Base-by-base conservation (phyloP, 768 basidiomycete genomes). In the Leccinum subgranulosum region DNA sequence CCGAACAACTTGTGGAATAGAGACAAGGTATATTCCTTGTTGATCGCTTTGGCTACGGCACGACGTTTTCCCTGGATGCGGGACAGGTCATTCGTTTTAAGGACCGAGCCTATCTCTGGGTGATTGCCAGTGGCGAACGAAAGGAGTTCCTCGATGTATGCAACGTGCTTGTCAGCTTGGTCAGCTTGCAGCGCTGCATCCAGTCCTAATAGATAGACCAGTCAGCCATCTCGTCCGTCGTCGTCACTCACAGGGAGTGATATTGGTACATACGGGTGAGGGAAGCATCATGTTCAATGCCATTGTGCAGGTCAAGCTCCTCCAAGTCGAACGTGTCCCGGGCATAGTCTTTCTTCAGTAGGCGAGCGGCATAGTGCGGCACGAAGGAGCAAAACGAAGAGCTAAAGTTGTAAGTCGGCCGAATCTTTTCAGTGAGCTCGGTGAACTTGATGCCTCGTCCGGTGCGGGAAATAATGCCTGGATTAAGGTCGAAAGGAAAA, bases 251-350 rank as follows among this genome's bases (percentile, higher is more conserved):
- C 3, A 23, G 23, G n/a, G n/a, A 23, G 23, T 23, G 2, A 21
- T 9, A 21, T 12, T 12, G n/a, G 21, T 34, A 57, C 71, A 33
- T 46, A 74, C 73, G 74, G 28, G 71, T 73, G 19, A 74, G 62
- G 8, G 74, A 75, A 5, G 46, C 73, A 1, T 73, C 72, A 3
- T 73, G 74, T 43, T 73, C 76, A 21, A 76, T 76, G 6, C 85
- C 84, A 58, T 90, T 90, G 69, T 92, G 90, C 12, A 87, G 66
- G 65, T 82, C 82, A 43, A 92, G 76, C 33, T 92, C 88, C 9
- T 74, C 73, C 12, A 92, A 74, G 64, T 91, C 82, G 60, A 89
- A 81, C 7, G 74, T 82, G 55, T 84, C 89, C 6, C 57, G 78
- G 54, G 63, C 60, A 61, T 88, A 91, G 21, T 72, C 75, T 59